These are phyloP conservation scores for Stenocarpella maydis DNA, from an alignment of 2,329 filamentous ascomycete species.

Conservation along the genomic window DNA sequence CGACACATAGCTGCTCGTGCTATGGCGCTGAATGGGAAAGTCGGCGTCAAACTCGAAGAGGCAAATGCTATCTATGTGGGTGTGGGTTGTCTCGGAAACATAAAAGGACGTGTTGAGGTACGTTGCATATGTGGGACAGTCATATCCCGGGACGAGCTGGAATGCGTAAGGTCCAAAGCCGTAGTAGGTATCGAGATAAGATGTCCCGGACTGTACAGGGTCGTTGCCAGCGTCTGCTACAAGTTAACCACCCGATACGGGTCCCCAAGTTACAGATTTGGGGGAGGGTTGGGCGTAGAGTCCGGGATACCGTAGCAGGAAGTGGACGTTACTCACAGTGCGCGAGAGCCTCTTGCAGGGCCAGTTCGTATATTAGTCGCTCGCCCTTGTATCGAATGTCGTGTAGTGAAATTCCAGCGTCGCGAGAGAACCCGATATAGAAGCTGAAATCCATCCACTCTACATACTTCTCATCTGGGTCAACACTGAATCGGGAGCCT, in stretches of 20 bases:
- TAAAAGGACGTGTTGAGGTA: conserved; percentile 59
- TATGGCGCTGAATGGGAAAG: conserved; percentile 60
- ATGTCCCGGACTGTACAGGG: conserved; percentile 53
- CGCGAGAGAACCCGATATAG: conserved; percentile 57
- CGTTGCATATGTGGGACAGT: conserved; percentile 60
- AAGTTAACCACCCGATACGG: too few relatives aligned
- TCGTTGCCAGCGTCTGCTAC: conserved; percentile 52
- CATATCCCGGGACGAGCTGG: conserved; percentile 56
- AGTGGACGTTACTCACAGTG: conserved; percentile 44
- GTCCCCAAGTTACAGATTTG: too few relatives aligned
- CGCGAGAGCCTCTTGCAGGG: conserved; percentile 62
- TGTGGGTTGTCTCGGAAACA: conserved; percentile 51
- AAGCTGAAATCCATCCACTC: conserved; percentile 62
- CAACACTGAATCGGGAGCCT: conserved; percentile 52
- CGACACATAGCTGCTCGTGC: conserved; percentile 49
- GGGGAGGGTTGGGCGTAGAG: too few relatives aligned
- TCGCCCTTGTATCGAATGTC: conserved; percentile 64
- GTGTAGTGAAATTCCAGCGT: conserved; percentile 58
- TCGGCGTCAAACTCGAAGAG: conserved; percentile 61
- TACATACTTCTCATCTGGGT: conserved; percentile 53
- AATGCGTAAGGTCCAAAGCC: conserved; percentile 57
- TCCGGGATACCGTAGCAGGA: too few relatives aligned
- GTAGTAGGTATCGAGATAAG: conserved; percentile 57
- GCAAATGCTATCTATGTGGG: conserved; percentile 61
- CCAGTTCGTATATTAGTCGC: conserved; percentile 63